These are phyloP conservation scores for Pseudoscleropodium purum DNA, from an alignment of 225 moss, liverwort and hornwort species.

Conservation along the genomic window DNA sequence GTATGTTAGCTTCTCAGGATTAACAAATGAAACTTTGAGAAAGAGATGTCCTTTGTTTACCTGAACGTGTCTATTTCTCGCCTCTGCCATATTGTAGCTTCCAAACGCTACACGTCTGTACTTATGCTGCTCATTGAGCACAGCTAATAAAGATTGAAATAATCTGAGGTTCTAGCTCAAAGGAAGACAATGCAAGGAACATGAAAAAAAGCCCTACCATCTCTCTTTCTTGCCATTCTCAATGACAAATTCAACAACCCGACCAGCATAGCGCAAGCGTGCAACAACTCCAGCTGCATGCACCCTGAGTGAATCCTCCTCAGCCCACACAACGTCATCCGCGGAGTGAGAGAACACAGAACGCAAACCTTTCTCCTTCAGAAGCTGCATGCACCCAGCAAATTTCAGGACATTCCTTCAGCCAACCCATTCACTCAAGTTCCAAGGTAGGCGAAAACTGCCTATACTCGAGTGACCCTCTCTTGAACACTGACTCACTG, in stretches of 20 bases:
- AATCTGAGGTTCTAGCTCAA: not conserved
- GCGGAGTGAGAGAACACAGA: slow-evolving; percentile 37
- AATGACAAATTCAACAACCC: slow-evolving; percentile 73
- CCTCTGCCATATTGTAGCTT: not conserved
- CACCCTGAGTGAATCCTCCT: slow-evolving; percentile 58
- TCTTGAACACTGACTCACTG: not conserved
- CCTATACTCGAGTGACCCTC: not conserved
- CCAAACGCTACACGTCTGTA: not conserved
- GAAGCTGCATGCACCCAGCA: slow-evolving; percentile 40
- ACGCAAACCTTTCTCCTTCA: slow-evolving; percentile 68
- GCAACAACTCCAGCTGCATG: slow-evolving; percentile 68
- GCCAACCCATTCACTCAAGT: not conserved
- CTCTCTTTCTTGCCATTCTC: slow-evolving; percentile 53
- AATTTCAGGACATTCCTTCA: not conserved
- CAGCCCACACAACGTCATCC: slow-evolving; percentile 72
- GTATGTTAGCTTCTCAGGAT: not conserved
- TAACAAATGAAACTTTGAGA: not conserved
- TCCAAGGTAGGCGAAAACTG: not conserved
- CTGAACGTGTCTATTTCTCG: not conserved
- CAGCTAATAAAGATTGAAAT: not conserved
- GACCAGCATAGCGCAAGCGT: slow-evolving; percentile 49
- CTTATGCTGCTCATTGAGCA: not conserved
- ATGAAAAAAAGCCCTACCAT: slow-evolving; percentile 28
- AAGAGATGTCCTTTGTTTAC: not conserved
- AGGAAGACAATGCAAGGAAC: not conserved